A percentile compares a stretch with the other conserved stretches of the same genome.
Conservation (phyloP, 2,329 filamentous ascomycete species). For the Drechslerella coelobrocha region DNA sequence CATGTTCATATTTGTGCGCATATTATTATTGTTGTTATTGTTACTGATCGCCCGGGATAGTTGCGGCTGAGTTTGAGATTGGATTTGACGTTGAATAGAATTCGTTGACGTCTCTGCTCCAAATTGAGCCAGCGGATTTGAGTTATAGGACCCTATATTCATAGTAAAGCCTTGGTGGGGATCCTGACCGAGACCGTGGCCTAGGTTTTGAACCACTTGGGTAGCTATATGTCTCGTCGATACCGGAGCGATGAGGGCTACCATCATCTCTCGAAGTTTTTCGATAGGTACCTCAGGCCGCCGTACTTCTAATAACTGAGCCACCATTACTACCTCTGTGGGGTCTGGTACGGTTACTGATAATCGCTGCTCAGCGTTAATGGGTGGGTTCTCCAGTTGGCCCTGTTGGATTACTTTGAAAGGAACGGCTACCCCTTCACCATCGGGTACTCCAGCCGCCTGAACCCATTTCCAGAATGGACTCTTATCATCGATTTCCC, state of each 20-base stretch:
- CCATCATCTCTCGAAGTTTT: too few species aligned
- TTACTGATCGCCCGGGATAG: too few species aligned
- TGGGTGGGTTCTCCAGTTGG: too few species aligned
- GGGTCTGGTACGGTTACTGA: too few species aligned
- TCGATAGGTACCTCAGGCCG: too few species aligned
- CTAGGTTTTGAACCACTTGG: too few species aligned
- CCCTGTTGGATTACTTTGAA: background rate
- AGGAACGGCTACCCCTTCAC: background rate
- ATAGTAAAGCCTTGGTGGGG: background rate
- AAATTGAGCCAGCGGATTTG: background rate
- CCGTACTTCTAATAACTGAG: too few species aligned
- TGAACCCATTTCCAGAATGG: background rate
- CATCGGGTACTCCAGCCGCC: background rate
- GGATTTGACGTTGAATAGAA: background rate
- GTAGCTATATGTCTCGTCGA: too few species aligned
- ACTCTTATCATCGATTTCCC: conserved; percentile 27
- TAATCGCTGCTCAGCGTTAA: too few species aligned
- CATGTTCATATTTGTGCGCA: background rate
- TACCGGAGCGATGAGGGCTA: too few species aligned
- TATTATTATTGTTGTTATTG: background rate
- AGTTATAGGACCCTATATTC: background rate
- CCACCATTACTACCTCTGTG: too few species aligned
- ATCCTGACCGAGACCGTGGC: too few species aligned
- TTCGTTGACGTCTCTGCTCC: background rate
- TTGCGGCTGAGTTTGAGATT: background rate